Evolutionary conservation across 768 basidiomycete genomes (phyloP), one percentile per base, ranked within the genome.

Genomic region (Peribolospora baueri): DNA sequence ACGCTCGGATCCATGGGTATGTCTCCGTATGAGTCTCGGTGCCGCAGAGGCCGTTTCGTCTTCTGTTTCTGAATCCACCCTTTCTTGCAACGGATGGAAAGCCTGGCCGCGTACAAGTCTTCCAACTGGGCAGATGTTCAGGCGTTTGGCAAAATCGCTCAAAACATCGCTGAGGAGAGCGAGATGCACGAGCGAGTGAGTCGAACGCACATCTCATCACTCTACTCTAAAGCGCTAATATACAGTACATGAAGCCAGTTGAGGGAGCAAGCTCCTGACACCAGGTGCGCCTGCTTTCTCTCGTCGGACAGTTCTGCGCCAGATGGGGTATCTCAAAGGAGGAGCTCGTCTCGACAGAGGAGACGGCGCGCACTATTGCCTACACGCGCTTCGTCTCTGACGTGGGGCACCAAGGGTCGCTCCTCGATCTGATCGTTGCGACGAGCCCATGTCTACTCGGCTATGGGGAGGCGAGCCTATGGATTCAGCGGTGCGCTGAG

Each of bases 401-500:
- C 65, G 70, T 77, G 0, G 85, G 84, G 0, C 60, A 77, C 72
- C 70, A 82, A 76, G 84, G 84, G 0, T 84, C 88, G 62, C 65
- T 74, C 4, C 74, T 75, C 42, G 79, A 75, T 57, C 69, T 90
- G 5, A 63, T 81, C n/a, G 78, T 93, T 69, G 81, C 84, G 0
- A 73, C 88, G 1, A 77, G 82, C 7, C 80, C 84, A 6, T 95
- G 90, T 64, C 71, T 91, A 7, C 69, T 91, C 0, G 90, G 88
- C 3, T 95, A 93, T 64, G 88, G 88, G 8, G 84, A 91, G 65
- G 84, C 88, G 0, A 88, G 87, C 1, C 68, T 84, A 46, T 84
- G 85, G 79, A 69, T 95, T 41, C 74, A 77, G 65, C 75, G 72
- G 42, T 73, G 80, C 57, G 73, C 72, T 1, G 63, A 70, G 42